phyloP scores from a whole-genome alignment of 148 eudicot species.

The Heliosperma pusillum region DNA sequence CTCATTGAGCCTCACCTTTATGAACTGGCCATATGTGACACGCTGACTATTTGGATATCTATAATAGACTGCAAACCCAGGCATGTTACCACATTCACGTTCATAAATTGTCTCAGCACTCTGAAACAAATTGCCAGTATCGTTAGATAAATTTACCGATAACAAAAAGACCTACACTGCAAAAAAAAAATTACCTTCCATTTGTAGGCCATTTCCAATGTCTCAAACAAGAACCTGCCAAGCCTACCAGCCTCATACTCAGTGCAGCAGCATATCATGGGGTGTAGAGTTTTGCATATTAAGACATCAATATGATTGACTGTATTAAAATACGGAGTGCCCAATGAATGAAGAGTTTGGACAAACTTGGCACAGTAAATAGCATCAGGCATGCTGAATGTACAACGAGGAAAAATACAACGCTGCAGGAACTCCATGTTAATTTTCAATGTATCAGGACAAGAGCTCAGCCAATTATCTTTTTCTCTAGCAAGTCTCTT shows the following conservation, averaged over 20 bases:
- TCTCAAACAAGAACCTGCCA: conserved; percentile 87
- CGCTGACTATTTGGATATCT: conserved; percentile 94
- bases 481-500: conserved; percentile 84
- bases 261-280: conserved; percentile 98
- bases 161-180: not conserved
- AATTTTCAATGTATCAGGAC: conserved; percentile 94
- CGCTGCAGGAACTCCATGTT: conserved; percentile 99
- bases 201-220: conserved; percentile 77
- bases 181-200: conserved; percentile 69
- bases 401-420: conserved; percentile 96
- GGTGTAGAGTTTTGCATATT: conserved; percentile 94
- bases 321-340: conserved; percentile 92
- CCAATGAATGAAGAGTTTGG: conserved; percentile 90
- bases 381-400: conserved; percentile 96
- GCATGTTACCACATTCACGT: conserved; percentile 98
- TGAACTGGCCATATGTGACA: conserved; percentile 85
- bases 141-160: not conserved
- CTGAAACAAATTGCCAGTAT: conserved; percentile 41
- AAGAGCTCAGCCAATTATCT: conserved; percentile 91
- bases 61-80: conserved; percentile 97
- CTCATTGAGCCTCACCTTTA: conserved; percentile 53
- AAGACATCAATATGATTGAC: conserved; percentile 97
- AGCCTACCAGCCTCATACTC: conserved; percentile 98
- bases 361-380: conserved; percentile 95
- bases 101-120: conserved; percentile 89